Conservation (phyloP, 1,139 yeast genomes). For the Arxiozyma telluris region DNA sequence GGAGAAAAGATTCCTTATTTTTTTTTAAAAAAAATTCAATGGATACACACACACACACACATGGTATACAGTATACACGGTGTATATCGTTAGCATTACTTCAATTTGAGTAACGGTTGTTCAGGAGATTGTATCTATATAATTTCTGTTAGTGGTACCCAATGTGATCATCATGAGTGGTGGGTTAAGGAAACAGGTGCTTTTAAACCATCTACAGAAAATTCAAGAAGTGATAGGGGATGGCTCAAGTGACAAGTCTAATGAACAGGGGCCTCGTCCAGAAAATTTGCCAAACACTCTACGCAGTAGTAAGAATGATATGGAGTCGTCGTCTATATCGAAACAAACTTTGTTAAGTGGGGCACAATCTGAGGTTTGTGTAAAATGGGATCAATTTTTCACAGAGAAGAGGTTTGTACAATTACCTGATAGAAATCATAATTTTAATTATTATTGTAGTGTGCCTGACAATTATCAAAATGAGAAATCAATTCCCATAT, state of each 20-base stretch:
- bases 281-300: background rate
- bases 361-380: background rate
- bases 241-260: background rate
- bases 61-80: no score
- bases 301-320: background rate
- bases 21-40: no score
- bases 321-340: background rate
- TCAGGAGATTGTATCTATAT: background rate
- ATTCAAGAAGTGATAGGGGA: conserved; percentile 5
- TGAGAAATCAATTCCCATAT: conserved; percentile 40
- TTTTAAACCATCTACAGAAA: conserved; percentile 12
- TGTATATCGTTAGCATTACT: background rate
- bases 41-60: no score
- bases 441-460: conserved; percentile 52
- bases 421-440: conserved; percentile 22
- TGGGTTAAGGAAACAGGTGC: conserved; percentile 4
- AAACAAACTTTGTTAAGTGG: background rate
- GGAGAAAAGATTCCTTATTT: background rate
- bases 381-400: conserved; percentile 37
- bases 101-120: background rate
- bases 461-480: conserved; percentile 37
- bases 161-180: background rate
- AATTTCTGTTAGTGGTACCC: background rate
- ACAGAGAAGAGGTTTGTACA: conserved; percentile 27
- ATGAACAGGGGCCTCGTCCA: conserved; percentile 6